Evolutionary conservation across 345 rosid genomes (phyloP).

Genomic region (Ailanthus altissimus): DNA sequence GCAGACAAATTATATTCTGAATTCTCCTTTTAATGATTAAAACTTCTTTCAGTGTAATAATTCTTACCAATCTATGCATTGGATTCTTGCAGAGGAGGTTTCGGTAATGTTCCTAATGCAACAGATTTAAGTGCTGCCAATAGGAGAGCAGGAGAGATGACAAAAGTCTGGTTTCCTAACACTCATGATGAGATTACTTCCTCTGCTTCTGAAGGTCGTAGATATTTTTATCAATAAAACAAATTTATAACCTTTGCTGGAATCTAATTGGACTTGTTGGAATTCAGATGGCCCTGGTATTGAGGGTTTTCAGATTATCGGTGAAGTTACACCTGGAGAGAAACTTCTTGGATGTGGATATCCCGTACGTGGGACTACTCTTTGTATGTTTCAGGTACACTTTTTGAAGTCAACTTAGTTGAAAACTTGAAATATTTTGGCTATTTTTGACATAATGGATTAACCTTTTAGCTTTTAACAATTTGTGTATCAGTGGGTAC

Average conservation of each 20-base stretch:
- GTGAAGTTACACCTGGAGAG: constrained; percentile 88
- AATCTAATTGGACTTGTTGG: constrained; percentile 32
- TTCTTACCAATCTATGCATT: constrained; percentile 2
- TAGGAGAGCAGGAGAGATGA: constrained; percentile 25
- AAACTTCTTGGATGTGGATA: constrained; percentile 92
- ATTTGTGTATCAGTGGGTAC: constrained; percentile 51
- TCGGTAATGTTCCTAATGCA: constrained; percentile 26
- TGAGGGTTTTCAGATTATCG: constrained; percentile 86
- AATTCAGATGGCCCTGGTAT: constrained; percentile 83
- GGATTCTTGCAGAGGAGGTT: constrained; percentile 32
- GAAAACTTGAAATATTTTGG: not conserved
- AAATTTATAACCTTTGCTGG: constrained; percentile 10
- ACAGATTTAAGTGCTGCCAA: constrained; percentile 23
- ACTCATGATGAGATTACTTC: constrained; percentile 36
- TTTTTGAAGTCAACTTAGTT: constrained; percentile 16
- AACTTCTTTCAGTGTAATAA: not conserved
- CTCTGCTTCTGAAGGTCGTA: constrained; percentile 49
- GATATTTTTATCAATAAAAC: constrained; percentile 16
- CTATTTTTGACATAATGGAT: not conserved
- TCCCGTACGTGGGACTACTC: constrained; percentile 88
- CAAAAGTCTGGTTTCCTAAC: constrained; percentile 29
- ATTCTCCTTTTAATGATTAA: not conserved
- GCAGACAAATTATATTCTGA: constrained; percentile 7
- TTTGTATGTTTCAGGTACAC: constrained; percentile 95
- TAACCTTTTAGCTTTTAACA: not conserved